Evolutionary conservation across 2,329 filamentous ascomycete genomes (phyloP).

Genomic region (Diaporthe vaccinii): DNA sequence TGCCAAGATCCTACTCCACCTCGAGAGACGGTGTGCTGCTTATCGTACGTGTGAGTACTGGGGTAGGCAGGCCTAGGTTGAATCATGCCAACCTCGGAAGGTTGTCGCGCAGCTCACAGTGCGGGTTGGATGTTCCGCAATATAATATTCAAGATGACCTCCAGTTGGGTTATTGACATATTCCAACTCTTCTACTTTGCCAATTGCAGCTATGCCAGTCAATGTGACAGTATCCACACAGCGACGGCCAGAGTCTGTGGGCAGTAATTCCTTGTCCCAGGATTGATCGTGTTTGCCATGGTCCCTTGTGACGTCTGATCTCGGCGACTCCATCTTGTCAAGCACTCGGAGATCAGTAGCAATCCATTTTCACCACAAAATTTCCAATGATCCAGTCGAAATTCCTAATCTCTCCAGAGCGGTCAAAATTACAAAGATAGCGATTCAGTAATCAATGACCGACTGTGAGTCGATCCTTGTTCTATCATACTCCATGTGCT

Average conservation of each 20-base stretch:
- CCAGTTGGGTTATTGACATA: neutral
- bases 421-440: neutral
- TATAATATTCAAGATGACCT: neutral
- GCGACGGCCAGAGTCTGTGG: neutral
- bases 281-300: too few relatives aligned
- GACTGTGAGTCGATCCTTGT: neutral
- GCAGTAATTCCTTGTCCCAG: neutral
- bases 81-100: neutral
- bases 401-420: neutral
- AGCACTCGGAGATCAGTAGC: neutral
- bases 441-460: too few relatives aligned
- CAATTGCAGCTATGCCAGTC: neutral
- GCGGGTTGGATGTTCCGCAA: neutral
- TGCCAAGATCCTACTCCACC: slow-evolving; percentile 5
- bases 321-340: neutral
- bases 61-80: neutral
- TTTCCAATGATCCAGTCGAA: neutral
- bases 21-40: neutral
- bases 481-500: neutral
- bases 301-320: neutral
- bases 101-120: neutral
- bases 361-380: neutral
- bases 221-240: neutral
- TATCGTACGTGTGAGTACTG: neutral
- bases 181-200: neutral